Evolutionary conservation across 495 filamentous ascomycete genomes (phyloP).

Genomic region (Neurospora intermedia): DNA sequence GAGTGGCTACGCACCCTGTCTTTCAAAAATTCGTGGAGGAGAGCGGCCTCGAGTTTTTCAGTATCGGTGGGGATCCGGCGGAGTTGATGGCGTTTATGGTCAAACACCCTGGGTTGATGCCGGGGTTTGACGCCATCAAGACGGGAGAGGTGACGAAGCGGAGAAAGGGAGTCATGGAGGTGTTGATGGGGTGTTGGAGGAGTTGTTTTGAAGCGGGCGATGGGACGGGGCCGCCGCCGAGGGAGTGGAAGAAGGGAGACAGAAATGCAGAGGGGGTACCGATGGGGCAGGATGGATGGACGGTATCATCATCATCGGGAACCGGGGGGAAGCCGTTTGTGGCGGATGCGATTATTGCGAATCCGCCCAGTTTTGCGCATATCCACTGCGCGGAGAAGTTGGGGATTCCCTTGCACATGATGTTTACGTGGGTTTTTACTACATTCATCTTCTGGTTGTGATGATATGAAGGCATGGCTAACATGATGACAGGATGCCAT

Average conservation of each 20-base stretch:
- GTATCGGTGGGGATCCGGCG: slow-evolving; percentile 59
- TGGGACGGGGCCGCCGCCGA: slow-evolving; percentile 12
- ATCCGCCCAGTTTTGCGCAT: slow-evolving; percentile 56
- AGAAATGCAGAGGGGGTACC: not conserved
- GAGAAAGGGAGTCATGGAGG: slow-evolving; percentile 50
- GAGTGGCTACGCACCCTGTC: slow-evolving; percentile 57
- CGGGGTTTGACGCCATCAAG: slow-evolving; percentile 51
- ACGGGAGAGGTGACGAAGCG: slow-evolving; percentile 52
- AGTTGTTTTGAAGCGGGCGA: slow-evolving; percentile 47
- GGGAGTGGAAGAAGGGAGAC: not conserved
- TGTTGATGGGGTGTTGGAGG: slow-evolving; percentile 52
- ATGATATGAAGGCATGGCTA: not conserved
- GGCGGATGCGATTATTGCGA: slow-evolving; percentile 65
- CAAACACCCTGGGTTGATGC: slow-evolving; percentile 65
- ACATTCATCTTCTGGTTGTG: not conserved
- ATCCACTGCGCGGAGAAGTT: slow-evolving; percentile 56
- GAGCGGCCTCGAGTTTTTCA: slow-evolving; percentile 60
- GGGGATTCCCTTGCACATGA: slow-evolving; percentile 54
- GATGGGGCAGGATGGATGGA: not conserved
- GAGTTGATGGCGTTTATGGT: slow-evolving; percentile 78
- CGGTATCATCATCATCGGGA: not conserved
- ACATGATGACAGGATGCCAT: slow-evolving; percentile 35
- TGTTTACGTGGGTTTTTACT: slow-evolving; percentile 38
- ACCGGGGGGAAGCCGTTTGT: slow-evolving; percentile 39
- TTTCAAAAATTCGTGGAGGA: slow-evolving; percentile 59